Evolutionary conservation across 2,329 filamentous ascomycete species (phyloP).

Genomic region (Zasmidium cellare): DNA sequence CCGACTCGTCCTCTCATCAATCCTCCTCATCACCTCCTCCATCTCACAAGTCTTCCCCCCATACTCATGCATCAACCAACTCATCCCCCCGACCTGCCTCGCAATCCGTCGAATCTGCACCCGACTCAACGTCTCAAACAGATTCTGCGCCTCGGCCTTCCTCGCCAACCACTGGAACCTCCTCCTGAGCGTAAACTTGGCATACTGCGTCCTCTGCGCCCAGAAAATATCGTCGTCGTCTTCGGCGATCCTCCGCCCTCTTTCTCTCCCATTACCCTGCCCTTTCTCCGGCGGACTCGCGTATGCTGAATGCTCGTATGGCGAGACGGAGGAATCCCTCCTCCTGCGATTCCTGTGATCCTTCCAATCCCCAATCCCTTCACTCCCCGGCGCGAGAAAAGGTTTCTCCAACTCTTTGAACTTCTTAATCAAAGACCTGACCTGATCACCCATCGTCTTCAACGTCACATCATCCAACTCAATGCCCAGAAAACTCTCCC

Average conservation of each 20-base stretch:
- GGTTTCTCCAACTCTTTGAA: conserved; percentile 41
- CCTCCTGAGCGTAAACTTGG: conserved; percentile 35
- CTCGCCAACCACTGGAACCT: conserved; percentile 39
- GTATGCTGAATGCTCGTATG: conserved; percentile 30
- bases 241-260: conserved; percentile 26
- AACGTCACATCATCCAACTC: conserved; percentile 38
- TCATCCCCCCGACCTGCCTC: conserved; percentile 35
- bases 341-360: conserved; percentile 21
- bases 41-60: conserved; percentile 22
- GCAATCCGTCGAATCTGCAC: conserved; percentile 42
- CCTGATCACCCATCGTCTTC: conserved; percentile 37
- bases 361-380: conserved; percentile 24
- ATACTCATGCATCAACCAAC: conserved; percentile 33
- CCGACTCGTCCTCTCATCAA: conserved; percentile 32
- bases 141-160: conserved; percentile 37
- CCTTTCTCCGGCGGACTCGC: conserved; percentile 29
- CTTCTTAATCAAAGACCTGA: conserved; percentile 38
- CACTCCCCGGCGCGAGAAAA: conserved; percentile 35
- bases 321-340: conserved; percentile 20
- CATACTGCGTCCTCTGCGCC: conserved; percentile 36
- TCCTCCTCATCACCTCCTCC: conserved; percentile 27
- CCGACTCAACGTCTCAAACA: conserved; percentile 38
- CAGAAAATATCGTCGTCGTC: conserved; percentile 33
- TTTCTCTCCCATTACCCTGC: conserved; percentile 12
- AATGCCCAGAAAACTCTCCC: conserved; percentile 22